Base-by-base conservation (phyloP, 2,329 filamentous ascomycete genomes). In the Penicillium sp. region DNA sequence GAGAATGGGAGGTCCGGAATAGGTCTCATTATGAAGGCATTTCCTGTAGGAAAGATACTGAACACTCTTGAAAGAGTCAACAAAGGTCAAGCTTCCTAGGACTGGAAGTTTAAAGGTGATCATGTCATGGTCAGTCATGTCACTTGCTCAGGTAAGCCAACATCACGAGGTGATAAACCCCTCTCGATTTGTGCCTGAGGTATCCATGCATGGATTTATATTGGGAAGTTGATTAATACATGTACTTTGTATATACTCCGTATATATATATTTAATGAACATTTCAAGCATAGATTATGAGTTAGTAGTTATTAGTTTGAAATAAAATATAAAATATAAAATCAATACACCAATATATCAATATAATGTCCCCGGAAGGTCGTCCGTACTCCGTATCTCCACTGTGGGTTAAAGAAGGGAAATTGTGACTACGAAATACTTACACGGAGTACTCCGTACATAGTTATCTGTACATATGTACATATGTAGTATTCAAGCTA, bases 11-110 rank as follows among this genome's bases (percentile, higher is more conserved):
- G 57, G 60, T 79, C 71, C 21, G 73, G 68, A 48, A 71, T 69
- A 33, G 70, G 73, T 58, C 75, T 72, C 76, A 78, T 78, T 41
- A 61, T 72, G 61, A 52, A 59, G 56, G 52, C 60, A 61, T 55
- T 29, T 55, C 53, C 23, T 6, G 13, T 6, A 33, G n/a, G 23
- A 29, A 17, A 29, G 21, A 29, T 36, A 55, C 5, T 6, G 5
- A 38, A 27, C 5, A 41, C 25, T 38, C 29, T 25, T 38, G 25
- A 6, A 29, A 27, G 31, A 27, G 31, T 29, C 2, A 49, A 44
- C 3, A 19, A 45, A 44, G 27, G 38, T n/a, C 9, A n/a, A 38
- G 27, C 27, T 10, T 23, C 13, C 33, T 8, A 19, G 2, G 19
- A 8, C 6, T 15, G 39, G 10, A 13, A 33, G 29, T 6, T 5